Percentiles rank a stretch among this genome's conserved stretches.
Conservation (phyloP, 129 eudicot genomes). For the Helianthus tuberosus region DNA sequence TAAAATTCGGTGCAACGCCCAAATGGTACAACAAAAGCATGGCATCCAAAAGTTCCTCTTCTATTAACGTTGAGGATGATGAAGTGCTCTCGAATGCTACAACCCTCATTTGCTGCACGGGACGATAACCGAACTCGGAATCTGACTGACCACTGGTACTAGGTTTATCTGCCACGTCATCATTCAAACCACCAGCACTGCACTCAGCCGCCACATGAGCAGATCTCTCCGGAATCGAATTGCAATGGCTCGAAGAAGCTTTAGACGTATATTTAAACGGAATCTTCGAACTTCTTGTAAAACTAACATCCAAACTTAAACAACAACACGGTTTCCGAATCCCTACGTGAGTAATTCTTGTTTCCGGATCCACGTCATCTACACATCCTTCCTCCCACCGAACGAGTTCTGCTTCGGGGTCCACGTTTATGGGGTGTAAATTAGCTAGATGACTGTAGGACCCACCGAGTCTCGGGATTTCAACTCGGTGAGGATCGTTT, state of each 20-base stretch:
- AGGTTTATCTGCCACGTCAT: constrained; percentile 90
- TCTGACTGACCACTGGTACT: constrained; percentile 97
- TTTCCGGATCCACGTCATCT: constrained; percentile 63
- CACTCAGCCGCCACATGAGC: constrained; percentile 94
- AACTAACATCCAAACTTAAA: constrained; percentile 69
- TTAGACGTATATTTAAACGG: constrained; percentile 55
- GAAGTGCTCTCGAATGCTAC: constrained; percentile 59
- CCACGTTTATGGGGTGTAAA: constrained; percentile 53
- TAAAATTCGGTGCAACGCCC: constrained; percentile 95
- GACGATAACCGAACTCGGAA: constrained; percentile 66
- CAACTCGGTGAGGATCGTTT: constrained; percentile 81
- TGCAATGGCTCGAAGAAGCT: constrained; percentile 73
- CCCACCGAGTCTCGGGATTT: constrained; percentile 89
- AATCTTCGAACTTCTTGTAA: constrained; percentile 49
- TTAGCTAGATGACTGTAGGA: constrained; percentile 72
- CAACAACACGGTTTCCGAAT: constrained; percentile 91
- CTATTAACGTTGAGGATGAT: constrained; percentile 80
- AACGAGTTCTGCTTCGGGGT: constrained; percentile 72
- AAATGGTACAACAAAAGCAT: constrained; percentile 88
- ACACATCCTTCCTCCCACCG: constrained; percentile 99
- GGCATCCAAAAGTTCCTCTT: constrained; percentile 97
- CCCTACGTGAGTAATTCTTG: constrained; percentile 61
- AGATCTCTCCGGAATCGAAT: constrained; percentile 82
- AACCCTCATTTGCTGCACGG: constrained; percentile 69
- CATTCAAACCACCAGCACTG: constrained; percentile 74